phyloP scores from a whole-genome alignment of 495 filamentous ascomycete species.

The Bryoglossum gracile region DNA sequence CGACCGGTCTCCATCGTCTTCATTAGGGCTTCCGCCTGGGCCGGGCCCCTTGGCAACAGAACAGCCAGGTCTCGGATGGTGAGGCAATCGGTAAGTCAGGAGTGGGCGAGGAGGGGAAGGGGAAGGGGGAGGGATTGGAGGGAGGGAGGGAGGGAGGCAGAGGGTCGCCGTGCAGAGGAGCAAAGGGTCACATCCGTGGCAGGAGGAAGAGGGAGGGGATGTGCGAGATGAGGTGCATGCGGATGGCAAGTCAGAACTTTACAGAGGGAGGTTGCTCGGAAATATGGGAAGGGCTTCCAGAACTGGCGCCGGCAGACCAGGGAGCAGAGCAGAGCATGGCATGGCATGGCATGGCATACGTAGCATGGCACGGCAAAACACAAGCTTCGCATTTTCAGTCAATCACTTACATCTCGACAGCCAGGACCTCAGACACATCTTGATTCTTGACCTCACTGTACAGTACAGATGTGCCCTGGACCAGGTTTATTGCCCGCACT shows the following conservation, averaged over 20 bases:
- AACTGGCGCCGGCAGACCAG: conserved; percentile 20
- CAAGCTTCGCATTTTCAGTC: too few relatives aligned
- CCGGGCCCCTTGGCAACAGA: too few relatives aligned
- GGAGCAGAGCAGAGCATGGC: too few relatives aligned
- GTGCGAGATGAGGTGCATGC: conserved; percentile 12
- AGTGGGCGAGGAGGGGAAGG: too few relatives aligned
- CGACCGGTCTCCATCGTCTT: too few relatives aligned
- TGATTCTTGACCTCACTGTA: neutral
- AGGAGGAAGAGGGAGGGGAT: neutral
- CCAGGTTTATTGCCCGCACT: conserved; percentile 9
- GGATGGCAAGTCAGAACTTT: neutral
- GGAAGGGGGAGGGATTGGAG: neutral
- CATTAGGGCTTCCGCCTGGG: too few relatives aligned
- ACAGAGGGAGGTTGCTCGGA: conserved; percentile 8
- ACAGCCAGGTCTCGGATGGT: neutral
- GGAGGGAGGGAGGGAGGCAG: neutral
- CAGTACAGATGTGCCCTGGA: conserved; percentile 1
- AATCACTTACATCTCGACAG: too few relatives aligned
- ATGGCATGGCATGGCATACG: too few relatives aligned
- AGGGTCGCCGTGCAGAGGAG: neutral
- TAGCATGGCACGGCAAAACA: too few relatives aligned
- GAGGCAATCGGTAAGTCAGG: too few relatives aligned
- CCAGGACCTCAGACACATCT: too few relatives aligned
- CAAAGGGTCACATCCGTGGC: too few relatives aligned
- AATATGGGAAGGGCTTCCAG: conserved; percentile 15